Evolutionary conservation across 306 rosid genomes (phyloP), one percentile per base, ranked within the genome.

Genomic region (Morella rubra): DNA sequence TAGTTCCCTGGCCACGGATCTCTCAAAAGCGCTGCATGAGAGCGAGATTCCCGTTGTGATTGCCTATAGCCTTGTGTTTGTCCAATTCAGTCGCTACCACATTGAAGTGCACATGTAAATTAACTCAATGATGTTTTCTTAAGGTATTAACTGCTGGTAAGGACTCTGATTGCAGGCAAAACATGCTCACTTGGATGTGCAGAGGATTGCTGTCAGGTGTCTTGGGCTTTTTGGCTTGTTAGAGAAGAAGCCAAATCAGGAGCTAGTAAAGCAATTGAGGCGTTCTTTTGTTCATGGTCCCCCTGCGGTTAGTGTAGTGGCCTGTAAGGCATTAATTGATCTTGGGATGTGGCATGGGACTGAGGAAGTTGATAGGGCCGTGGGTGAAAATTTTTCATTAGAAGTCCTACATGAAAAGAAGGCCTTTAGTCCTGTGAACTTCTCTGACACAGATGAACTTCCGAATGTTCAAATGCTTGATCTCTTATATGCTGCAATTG

Each of bases 341-440:
- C 86, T 95, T 74, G 91, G 84, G 71, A 82, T 92, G 93, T 95
- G 99, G 97, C 91, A 95, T 86, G 90, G 90, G 40, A 97, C 92
- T 51, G 90, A 85, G 75, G 99, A 89, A 87, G 85, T 92, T 77
- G 97, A 95, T 71, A 80, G 83, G 85, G 80, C 77, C 74, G 78
- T 81, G 70, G 83, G 83, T 56, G 82, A 55, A 44, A 82, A 84
- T 47, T 49, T 75, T 50, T 78, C 79, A 45, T 61, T 81, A 46
- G 82, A 87, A 76, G 24, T 64, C 69, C 86, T 74, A 78, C 52
- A 77, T 69, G 82, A 86, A 68, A 83, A 88, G 79, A 79, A 65
- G 47, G 46, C 82, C 74, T 89, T 87, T 75, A 73, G 81, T 85
- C 86, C 93, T 40, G 86, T 85, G 60, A 79, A 85, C 79, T 70